Base-by-base conservation (phyloP, 306 rosid genomes). In the Cyclanthera cordifolia region DNA sequence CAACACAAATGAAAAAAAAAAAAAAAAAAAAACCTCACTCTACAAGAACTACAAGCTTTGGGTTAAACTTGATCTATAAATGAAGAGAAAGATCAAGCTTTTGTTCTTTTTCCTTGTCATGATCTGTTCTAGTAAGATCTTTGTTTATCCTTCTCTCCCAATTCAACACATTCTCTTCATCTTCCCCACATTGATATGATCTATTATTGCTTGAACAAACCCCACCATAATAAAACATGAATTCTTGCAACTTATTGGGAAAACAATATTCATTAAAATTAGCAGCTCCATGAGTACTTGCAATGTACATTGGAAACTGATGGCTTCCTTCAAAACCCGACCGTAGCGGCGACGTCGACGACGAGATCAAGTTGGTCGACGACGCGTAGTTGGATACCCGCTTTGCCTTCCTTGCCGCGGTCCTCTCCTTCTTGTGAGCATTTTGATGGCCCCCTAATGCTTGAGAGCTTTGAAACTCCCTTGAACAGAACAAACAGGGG, bases 391-490 rank as follows among this genome's bases (percentile, higher is more conserved):
- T 81, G 15, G 73, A 78, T 13, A 55, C 67, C 34, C 82, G 81
- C 76, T 86, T 88, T 3, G 90, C 87, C 41, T 80, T 84, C 56
- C 90, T 84, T 4, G 89, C 90, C 1, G 95, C 95, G 1, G 74
- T 88, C 71, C 97, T 81, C 71, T 88, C 97, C 43, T 81, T 90
- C 74, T 86, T 90, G 85, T 90, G 97, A 57, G 93, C 95, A 68
- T 90, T 90, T 84, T 90, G 97, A 78, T 90, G 97, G 20, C 95
- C 97, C 37, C 95, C 97, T 60, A 88, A 75, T 20, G 97, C 95
- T 74, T 90, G 97, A 58, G 95, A 90, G 67, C 88, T 90, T 77
- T 79, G 80, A 28, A 88, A 90, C 63, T 81, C 85, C 82, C 93
- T 90, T 74, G 95, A 75, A 64, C 97, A 88, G 74, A 90, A 86